Conservation (phyloP, 306 rosid species). For the Citrullus mucosospermus region DNA sequence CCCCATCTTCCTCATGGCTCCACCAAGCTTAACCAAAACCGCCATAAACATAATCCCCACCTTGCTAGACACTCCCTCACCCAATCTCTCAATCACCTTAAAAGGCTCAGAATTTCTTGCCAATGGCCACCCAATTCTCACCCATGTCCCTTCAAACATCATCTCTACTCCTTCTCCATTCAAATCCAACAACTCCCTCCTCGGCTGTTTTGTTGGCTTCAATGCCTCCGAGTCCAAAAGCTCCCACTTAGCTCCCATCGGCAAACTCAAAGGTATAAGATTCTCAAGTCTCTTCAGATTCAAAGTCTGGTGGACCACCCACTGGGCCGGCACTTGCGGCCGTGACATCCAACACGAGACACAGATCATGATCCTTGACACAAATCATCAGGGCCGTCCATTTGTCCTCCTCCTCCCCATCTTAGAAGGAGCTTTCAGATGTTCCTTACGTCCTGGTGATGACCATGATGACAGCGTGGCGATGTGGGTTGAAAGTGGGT, state of each 20-base stretch:
- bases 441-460: slow-evolving; percentile 28
- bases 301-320: slow-evolving; percentile 78
- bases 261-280: slow-evolving; percentile 25
- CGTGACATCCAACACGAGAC: slow-evolving; percentile 42
- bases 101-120: slow-evolving; percentile 33
- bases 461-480: slow-evolving; percentile 18
- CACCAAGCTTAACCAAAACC: slow-evolving; percentile 36
- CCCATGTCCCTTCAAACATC: slow-evolving; percentile 38
- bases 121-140: slow-evolving; percentile 39
- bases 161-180: slow-evolving; percentile 21
- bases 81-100: slow-evolving; percentile 18
- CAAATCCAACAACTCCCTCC: slow-evolving; percentile 3
- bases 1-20: slow-evolving; percentile 29
- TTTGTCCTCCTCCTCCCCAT: slow-evolving; percentile 48
- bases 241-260: slow-evolving; percentile 37
- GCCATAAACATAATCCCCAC: neutral
- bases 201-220: slow-evolving; percentile 53
- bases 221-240: slow-evolving; percentile 16
- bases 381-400: slow-evolving; percentile 23
- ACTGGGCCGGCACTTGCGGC: slow-evolving; percentile 41
- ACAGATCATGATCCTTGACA: slow-evolving; percentile 41
- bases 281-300: slow-evolving; percentile 58
- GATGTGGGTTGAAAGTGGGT: slow-evolving; percentile 58
- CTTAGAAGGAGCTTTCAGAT: slow-evolving; percentile 48
- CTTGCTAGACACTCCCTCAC: neutral